A percentile compares a stretch with the other conserved stretches of the same genome.
Evolutionary conservation across 441 rosid species (phyloP).

Genomic region (Syzygium syzygioides): DNA sequence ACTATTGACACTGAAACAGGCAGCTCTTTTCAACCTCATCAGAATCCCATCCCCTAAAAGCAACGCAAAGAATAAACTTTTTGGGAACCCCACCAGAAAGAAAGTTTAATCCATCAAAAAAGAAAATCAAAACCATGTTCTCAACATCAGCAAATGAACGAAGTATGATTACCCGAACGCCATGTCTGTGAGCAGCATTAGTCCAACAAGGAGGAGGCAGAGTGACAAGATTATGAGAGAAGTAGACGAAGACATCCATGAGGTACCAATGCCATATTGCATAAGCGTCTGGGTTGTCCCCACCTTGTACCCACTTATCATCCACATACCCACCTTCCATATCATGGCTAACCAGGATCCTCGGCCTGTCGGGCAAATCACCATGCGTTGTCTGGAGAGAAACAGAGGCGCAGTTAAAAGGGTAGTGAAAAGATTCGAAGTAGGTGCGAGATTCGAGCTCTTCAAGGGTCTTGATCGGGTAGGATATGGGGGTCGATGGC

Average conservation of each 20-base stretch:
- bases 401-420: constrained; percentile 53
- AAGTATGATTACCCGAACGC: constrained; percentile 50
- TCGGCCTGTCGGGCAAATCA: constrained; percentile 34
- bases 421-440: constrained; percentile 76
- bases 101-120: not conserved
- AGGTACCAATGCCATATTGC: constrained; percentile 85
- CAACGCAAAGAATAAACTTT: not conserved
- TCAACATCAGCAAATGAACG: not conserved
- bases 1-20: not conserved
- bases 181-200: constrained; percentile 83
- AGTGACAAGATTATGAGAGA: constrained; percentile 65
- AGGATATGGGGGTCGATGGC: constrained; percentile 66
- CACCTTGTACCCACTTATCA: constrained; percentile 87
- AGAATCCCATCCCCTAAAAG: not conserved
- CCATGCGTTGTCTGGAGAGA: constrained; percentile 23
- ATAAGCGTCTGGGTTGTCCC: constrained; percentile 48
- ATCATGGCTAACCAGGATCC: constrained; percentile 81
- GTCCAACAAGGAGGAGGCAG: constrained; percentile 95
- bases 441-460: constrained; percentile 57
- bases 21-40: not conserved
- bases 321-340: constrained; percentile 73
- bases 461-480: constrained; percentile 62
- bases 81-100: not conserved
- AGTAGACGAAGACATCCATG: constrained; percentile 81
- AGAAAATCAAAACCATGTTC: not conserved